Base-by-base conservation (phyloP, 768 basidiomycete species). In the Strobilomyces echinocephalus region DNA sequence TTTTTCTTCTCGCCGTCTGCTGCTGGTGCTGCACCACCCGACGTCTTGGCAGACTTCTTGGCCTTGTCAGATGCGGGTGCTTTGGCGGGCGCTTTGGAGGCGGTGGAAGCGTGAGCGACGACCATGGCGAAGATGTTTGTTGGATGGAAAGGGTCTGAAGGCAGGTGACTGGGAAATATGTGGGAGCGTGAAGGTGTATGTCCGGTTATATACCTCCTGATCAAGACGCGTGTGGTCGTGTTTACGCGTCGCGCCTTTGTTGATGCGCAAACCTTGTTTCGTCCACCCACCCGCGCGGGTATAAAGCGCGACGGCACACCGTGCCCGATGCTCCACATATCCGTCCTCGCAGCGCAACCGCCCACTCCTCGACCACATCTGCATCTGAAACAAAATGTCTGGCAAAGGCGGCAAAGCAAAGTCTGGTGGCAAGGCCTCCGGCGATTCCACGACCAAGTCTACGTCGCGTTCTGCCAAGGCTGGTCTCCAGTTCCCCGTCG, bases 1-100 rank as follows among this genome's bases (percentile, higher is more conserved):
- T 87, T 87, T 81, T 93, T 93, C 82, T 91, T 90, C 72, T 91
- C 87, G 44, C 80, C 83, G 50, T 82, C 84, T 36, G 77, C 74
- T 8, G 84, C 71, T 5, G 24, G 24, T 24, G 83, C 71, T 52
- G 76, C 68, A 11, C 79, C 72, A 5, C 81, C 71, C 5, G 77
- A 68, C 33, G 76, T 82, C 73, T 84, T 84, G 68, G 83, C 83
- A 24, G 84, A 78, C 14, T 80, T 79, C 69, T 81, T 78, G 15
- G 74, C 71, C 60, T 72, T 72, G 53, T 49, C 55, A 4, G 65
- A 53, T 26, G 45, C 63, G 31, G 72, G 71, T 14, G 76, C 59
- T 67, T 80, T 81, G 24, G 75, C 74, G 3, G 74, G 71, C 26
- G 70, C 70, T 63, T 80, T 81, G 53, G 73, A 49, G 67, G 70